These are phyloP conservation scores for Mrakia gelida DNA, from an alignment of 768 basidiomycete species.

Conservation along the genomic window DNA sequence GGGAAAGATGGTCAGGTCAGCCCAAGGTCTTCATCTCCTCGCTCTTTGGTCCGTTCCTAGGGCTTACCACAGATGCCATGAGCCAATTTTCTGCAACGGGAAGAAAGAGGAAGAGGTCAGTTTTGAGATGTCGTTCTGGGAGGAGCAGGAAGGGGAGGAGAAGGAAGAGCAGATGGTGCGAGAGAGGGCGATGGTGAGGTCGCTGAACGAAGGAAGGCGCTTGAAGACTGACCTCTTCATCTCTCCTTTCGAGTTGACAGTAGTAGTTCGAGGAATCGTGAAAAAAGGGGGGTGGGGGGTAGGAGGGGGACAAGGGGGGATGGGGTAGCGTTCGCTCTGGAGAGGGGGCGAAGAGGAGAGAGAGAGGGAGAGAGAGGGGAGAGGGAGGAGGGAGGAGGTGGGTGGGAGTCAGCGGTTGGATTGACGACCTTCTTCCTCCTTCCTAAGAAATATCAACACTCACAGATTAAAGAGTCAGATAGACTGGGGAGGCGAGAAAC, in stretches of 20 bases:
- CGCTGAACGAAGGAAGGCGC: neutral
- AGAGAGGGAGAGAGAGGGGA: neutral
- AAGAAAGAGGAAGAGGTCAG: neutral
- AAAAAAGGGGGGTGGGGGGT: neutral
- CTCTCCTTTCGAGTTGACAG: conserved; percentile 14
- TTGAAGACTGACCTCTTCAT: conserved; percentile 5
- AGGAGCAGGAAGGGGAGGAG: neutral
- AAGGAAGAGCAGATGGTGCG: neutral
- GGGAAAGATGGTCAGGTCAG: conserved; percentile 7
- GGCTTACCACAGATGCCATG: conserved; percentile 31
- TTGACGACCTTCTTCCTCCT: neutral
- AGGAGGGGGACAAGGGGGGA: neutral
- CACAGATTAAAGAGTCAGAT: neutral
- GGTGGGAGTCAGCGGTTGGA: neutral
- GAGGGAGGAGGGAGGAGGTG: too few species aligned
- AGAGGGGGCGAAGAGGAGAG: neutral
- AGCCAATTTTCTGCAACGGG: conserved; percentile 23
- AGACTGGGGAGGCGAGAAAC: neutral
- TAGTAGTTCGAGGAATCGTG: conserved; percentile 10
- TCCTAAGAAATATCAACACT: neutral
- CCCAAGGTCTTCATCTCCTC: neutral
- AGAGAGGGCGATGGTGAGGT: neutral
- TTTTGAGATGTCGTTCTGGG: neutral
- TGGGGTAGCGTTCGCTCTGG: neutral
- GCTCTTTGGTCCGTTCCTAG: too few species aligned